Evolutionary conservation across 2,329 filamentous ascomycete genomes (phyloP).

Genomic region (Claviceps pusilla): DNA sequence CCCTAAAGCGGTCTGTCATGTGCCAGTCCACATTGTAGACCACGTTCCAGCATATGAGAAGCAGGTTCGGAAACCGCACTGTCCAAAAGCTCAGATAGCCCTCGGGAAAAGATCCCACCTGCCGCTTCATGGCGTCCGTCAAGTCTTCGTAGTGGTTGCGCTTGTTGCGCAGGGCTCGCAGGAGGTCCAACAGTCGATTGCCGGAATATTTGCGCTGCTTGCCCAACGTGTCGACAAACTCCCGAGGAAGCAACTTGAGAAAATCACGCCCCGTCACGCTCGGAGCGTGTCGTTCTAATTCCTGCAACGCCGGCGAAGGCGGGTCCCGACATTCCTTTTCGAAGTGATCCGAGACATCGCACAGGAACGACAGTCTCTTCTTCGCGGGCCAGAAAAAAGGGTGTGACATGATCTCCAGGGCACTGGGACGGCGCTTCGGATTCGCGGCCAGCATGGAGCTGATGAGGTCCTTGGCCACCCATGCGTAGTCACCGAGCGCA

Average conservation of each 20-base stretch:
- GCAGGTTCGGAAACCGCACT: conserved; percentile 57
- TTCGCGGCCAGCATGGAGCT: conserved; percentile 54
- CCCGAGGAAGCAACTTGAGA: conserved; percentile 55
- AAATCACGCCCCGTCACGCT: conserved; percentile 58
- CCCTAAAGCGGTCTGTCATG: conserved; percentile 49
- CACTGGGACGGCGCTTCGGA: conserved; percentile 49
- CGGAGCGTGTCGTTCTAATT: conserved; percentile 39
- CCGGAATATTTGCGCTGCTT: conserved; percentile 95
- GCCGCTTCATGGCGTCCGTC: conserved; percentile 56
- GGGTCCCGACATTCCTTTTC: conserved; percentile 83
- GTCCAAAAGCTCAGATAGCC: conserved; percentile 81
- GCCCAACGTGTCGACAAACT: conserved; percentile 77
- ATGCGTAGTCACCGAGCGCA: conserved; percentile 65
- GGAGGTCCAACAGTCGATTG: conserved; percentile 63
- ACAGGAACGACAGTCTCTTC: conserved; percentile 82
- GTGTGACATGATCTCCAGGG: conserved; percentile 70
- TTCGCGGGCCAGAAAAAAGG: conserved; percentile 94
- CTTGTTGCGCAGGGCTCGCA: conserved; percentile 87
- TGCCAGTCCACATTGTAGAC: conserved; percentile 52
- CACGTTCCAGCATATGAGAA: conserved; percentile 67
- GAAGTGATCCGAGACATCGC: conserved; percentile 90
- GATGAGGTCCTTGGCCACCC: conserved; percentile 79
- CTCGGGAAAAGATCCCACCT: conserved; percentile 59
- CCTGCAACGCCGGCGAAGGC: conserved; percentile 50
- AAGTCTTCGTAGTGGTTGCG: conserved; percentile 97